Base-by-base conservation (phyloP, 768 basidiomycete species). In the Tricholoma furcatifolium region DNA sequence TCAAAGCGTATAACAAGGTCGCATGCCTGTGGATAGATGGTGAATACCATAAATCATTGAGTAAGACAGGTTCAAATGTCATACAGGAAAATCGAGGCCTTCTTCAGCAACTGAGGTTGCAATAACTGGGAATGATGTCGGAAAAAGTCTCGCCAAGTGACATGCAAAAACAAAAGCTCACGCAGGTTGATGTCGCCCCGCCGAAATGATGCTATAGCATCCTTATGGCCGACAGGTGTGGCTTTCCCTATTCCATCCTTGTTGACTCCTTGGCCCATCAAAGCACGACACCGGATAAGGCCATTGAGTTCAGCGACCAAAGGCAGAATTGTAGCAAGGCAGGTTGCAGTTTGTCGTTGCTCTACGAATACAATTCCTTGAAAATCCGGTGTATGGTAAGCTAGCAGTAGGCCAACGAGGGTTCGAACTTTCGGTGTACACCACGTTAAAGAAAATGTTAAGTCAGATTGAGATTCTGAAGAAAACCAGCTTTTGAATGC, bases 81-180 rank as follows among this genome's bases (percentile, higher is more conserved):
- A 15, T 62, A 88, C 87, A 20, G 87, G 88, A 70, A 96, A 92
- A 65, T 96, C 93, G 15, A 96, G 77, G 0, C 93, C 93, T 72
- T 96, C 93, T 67, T 96, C 93, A 0, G 91, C 93, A 12, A 95
- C 91, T 5, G 86, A 85, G 0, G 91, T 93, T 4, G 91, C 88
- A 57, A 94, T 75, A 18, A 94, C 87, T 84, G 53, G 31, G n/a
- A 32, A 40, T 30, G 9, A 51, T 17, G 46, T 9, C 24, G 14
- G 8, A 59, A 18, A 6, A 31, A 36, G 18, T 14, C 2, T 11
- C 0, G 12, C 6, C 11, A 18, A 31, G 5, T 12, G 6, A n/a
- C 5, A 51, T n/a, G 46, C 27, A 36, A 27, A 15, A 17, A 45
- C 49, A 39, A 36, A 39, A 35, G 78, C 85, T 58, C 64, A 90